These are phyloP conservation scores for Alternaria consortialis DNA, from an alignment of 2,329 filamentous ascomycete genomes.

Conservation along the genomic window DNA sequence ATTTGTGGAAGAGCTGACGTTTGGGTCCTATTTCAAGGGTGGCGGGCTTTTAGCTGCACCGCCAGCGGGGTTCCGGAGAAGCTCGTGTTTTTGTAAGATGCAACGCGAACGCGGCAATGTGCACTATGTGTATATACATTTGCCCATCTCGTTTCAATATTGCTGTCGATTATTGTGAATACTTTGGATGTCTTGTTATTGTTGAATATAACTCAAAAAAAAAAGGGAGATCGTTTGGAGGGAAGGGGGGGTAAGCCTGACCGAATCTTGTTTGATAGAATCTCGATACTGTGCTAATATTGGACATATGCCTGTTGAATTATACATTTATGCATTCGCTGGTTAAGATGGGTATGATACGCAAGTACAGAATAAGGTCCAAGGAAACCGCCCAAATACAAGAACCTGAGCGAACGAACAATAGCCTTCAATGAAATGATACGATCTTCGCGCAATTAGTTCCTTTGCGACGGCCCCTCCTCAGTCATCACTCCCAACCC, in stretches of 20 bases:
- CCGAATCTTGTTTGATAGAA: neutral
- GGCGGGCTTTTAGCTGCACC: neutral
- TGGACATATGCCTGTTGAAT: neutral
- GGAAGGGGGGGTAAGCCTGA: neutral
- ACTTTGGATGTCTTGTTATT: neutral
- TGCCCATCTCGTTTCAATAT: neutral
- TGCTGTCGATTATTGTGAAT: neutral
- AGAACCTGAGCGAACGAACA: neutral
- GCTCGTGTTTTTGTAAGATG: neutral
- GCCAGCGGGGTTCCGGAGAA: neutral
- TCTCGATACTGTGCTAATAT: neutral
- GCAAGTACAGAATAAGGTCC: neutral
- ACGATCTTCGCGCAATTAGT: neutral
- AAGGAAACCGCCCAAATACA: conserved; percentile 4
- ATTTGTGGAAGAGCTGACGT: neutral
- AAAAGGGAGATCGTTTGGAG: neutral
- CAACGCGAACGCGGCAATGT: neutral
- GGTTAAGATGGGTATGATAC: conserved; percentile 2
- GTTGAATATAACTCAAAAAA: too few species aligned
- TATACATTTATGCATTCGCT: conserved; percentile 1
- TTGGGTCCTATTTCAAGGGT: neutral
- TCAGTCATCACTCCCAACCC: conserved; percentile 23
- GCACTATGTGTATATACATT: neutral
- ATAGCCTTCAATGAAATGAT: neutral
- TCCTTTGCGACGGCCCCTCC: neutral